Conservation (phyloP, 441 rosid species). For the Daphne laureola region DNA sequence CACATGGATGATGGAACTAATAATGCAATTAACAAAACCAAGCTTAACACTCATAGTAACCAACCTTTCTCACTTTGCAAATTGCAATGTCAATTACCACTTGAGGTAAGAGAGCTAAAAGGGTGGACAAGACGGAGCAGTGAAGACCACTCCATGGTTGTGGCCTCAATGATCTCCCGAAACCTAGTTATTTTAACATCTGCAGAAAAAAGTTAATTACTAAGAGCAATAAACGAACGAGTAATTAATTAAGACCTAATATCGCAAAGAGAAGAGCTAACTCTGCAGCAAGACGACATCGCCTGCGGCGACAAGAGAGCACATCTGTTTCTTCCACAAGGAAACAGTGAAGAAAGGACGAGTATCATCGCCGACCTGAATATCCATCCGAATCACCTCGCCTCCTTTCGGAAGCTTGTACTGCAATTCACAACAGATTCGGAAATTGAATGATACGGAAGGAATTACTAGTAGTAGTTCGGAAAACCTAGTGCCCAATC, state of each 20-base stretch:
- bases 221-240: background rate
- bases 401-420: constrained; percentile 37
- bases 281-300: constrained; percentile 40
- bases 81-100: constrained; percentile 18
- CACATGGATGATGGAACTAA: background rate
- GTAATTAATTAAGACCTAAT: background rate
- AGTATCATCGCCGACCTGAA: constrained; percentile 54
- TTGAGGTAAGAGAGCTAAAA: constrained; percentile 24
- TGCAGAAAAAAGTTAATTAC: constrained; percentile 10
- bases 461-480: too few species aligned
- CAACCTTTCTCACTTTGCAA: too few species aligned
- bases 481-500: too few species aligned
- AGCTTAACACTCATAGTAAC: background rate
- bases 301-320: constrained; percentile 25
- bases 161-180: constrained; percentile 31
- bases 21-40: background rate
- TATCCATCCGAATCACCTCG: constrained; percentile 40
- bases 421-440: constrained; percentile 14
- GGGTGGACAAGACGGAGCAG: constrained; percentile 25
- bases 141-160: constrained; percentile 39
- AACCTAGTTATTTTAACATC: constrained; percentile 45
- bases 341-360: constrained; percentile 34
- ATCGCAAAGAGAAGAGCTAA: background rate
- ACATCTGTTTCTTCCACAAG: constrained; percentile 46
- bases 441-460: background rate